phyloP scores from a whole-genome alignment of 2,329 filamentous ascomycete species.

The Xylariomycetidae sp. region DNA sequence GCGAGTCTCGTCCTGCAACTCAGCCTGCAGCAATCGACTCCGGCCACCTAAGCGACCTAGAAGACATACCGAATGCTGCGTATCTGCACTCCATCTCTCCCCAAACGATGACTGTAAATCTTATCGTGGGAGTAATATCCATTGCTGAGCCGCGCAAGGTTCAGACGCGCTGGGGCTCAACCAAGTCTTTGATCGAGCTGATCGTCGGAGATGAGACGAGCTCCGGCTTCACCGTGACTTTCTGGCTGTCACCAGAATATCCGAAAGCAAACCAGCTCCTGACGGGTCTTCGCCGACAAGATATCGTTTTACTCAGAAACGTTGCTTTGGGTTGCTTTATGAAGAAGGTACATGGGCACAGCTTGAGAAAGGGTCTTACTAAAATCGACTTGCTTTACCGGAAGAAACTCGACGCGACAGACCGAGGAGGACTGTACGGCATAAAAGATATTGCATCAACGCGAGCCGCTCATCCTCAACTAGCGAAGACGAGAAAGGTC shows the following conservation, averaged over 20 bases:
- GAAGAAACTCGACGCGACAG: slow-evolving; percentile 43
- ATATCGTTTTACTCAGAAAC: slow-evolving; percentile 74
- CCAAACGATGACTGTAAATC: slow-evolving; percentile 74
- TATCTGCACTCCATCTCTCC: slow-evolving; percentile 64
- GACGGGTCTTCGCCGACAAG: slow-evolving; percentile 55
- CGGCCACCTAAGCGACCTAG: slow-evolving; percentile 54
- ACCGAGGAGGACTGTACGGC: slow-evolving; percentile 51
- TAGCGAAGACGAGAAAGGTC: slow-evolving; percentile 60
- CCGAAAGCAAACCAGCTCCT: slow-evolving; percentile 14
- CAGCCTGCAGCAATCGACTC: slow-evolving; percentile 16
- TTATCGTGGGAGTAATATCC: slow-evolving; percentile 75
- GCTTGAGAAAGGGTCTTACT: slow-evolving; percentile 65
- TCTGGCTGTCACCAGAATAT: slow-evolving; percentile 59
- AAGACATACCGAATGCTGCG: slow-evolving; percentile 60
- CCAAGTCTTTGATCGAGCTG: slow-evolving; percentile 65
- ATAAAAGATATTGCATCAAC: slow-evolving; percentile 39
- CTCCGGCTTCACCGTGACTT: slow-evolving; percentile 73
- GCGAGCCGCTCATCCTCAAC: slow-evolving; percentile 38
- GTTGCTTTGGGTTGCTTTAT: slow-evolving; percentile 72
- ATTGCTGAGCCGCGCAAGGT: slow-evolving; percentile 63
- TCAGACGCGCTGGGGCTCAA: slow-evolving; percentile 56
- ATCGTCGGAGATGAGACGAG: slow-evolving; percentile 81
- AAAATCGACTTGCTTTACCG: slow-evolving; percentile 62
- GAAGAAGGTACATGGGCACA: slow-evolving; percentile 77
- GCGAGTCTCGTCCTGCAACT: slow-evolving; percentile 10